Conservation (phyloP, 140 eudicot genomes). For the Flaveria floridana region DNA sequence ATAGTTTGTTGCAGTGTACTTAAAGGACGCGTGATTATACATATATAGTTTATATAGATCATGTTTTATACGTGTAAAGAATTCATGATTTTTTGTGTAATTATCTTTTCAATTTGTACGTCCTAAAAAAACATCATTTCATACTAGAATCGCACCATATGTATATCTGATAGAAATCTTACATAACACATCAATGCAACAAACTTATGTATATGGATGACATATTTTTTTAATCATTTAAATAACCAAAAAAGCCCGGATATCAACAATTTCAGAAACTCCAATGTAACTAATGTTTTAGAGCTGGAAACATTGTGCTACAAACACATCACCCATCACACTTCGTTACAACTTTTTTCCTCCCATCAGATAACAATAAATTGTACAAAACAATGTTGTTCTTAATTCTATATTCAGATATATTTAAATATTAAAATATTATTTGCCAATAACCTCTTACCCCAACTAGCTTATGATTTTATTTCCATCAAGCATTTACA, state of each 20-base stretch:
- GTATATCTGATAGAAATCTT: not conserved
- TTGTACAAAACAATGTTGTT: slow-evolving; percentile 12
- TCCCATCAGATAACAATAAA: not conserved
- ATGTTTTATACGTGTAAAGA: no score
- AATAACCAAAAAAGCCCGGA: slow-evolving; percentile 1
- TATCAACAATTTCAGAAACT: not conserved
- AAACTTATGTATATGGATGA: slow-evolving; percentile 5
- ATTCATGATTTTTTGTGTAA: no score
- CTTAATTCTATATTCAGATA: not conserved
- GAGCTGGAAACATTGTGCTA: slow-evolving; percentile 20
- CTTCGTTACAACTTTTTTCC: not conserved
- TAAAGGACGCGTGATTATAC: no score
- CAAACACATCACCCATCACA: not conserved
- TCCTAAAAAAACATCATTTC: no score
- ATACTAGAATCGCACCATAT: not conserved
- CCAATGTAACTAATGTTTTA: not conserved
- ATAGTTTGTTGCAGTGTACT: no score
- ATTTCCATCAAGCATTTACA: no score
- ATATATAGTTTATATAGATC: no score
- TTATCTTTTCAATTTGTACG: no score
- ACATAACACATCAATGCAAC: slow-evolving; percentile 11
- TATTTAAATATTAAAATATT: not conserved
- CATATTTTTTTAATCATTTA: not conserved
- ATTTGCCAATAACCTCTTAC: no score
- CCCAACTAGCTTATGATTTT: no score